Conservation (phyloP, 345 rosid genomes). For the Corchorus capsularis region DNA sequence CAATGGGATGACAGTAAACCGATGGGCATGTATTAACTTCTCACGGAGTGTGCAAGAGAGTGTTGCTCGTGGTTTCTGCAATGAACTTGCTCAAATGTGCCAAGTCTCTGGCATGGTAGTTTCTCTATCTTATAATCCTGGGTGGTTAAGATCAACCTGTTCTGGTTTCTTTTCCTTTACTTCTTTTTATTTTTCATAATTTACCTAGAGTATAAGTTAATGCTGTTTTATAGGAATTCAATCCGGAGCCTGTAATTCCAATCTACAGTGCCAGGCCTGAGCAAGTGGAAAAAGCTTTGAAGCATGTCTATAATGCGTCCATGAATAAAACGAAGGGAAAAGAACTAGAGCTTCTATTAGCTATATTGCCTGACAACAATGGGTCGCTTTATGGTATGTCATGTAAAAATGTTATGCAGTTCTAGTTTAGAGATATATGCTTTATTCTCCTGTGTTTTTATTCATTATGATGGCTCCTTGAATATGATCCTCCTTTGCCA, state of each 20-base stretch:
- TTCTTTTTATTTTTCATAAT: background rate
- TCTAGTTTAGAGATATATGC: background rate
- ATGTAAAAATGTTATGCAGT: background rate
- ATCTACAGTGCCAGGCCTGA: conserved; percentile 90
- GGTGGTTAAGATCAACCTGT: background rate
- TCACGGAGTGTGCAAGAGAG: conserved; percentile 94
- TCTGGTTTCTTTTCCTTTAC: background rate
- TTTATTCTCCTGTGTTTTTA: background rate
- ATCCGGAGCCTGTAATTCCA: conserved; percentile 91
- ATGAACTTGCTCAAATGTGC: conserved; percentile 95
- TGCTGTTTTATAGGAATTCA: conserved; percentile 63
- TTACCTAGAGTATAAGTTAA: background rate
- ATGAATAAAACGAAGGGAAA: conserved; percentile 89
- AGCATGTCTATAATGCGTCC: conserved; percentile 80
- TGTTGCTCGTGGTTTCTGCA: conserved; percentile 88
- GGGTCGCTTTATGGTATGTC: conserved; percentile 89
- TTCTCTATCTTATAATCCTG: conserved; percentile 3
- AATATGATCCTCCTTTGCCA: background rate
- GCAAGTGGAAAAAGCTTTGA: conserved; percentile 96
- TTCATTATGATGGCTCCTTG: background rate
- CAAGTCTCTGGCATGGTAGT: conserved; percentile 99
- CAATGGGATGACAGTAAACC: conserved; percentile 90
- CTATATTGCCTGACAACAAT: conserved; percentile 92
- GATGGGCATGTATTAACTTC: conserved; percentile 98
- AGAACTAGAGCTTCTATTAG: conserved; percentile 92